These are phyloP conservation scores for Cyberlindnera mycetangii DNA, from an alignment of 805 yeast species.

Conservation along the genomic window DNA sequence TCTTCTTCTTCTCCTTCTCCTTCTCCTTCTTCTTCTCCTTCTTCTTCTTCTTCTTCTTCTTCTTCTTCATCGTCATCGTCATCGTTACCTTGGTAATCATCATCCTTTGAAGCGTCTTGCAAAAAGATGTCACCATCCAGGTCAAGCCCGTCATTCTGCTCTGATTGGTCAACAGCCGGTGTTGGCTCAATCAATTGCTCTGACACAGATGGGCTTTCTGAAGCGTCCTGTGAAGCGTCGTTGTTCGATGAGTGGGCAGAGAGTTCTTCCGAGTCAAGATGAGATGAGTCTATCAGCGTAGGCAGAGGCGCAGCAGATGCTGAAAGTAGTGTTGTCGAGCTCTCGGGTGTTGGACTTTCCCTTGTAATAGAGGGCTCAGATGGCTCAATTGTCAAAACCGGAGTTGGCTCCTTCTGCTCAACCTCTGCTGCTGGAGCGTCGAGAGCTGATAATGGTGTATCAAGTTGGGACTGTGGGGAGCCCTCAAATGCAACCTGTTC, in stretches of 20 bases:
- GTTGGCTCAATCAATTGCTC: neutral
- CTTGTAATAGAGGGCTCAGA: too few species aligned
- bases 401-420: neutral
- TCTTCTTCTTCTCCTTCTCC: constrained; percentile 11
- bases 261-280: neutral
- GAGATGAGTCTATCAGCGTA: neutral
- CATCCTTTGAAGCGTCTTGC: constrained; percentile 13
- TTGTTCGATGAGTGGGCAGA: neutral
- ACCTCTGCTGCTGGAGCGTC: neutral
- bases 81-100: constrained; percentile 13
- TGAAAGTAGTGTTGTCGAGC: neutral
- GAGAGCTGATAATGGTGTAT: neutral
- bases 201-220: neutral
- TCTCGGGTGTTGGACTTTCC: too few species aligned
- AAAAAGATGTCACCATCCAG: constrained; percentile 18
- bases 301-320: neutral
- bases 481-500: neutral
- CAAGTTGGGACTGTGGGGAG: neutral
- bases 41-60: constrained; percentile 9
- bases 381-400: neutral
- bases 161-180: neutral
- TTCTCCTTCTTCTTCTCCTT: constrained; percentile 13
- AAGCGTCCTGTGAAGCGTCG: neutral
- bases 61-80: constrained; percentile 13
- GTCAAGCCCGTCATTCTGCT: constrained; percentile 6